Evolutionary conservation across 495 filamentous ascomycete species (phyloP).

Genomic region (Hypoxylon fuscum): DNA sequence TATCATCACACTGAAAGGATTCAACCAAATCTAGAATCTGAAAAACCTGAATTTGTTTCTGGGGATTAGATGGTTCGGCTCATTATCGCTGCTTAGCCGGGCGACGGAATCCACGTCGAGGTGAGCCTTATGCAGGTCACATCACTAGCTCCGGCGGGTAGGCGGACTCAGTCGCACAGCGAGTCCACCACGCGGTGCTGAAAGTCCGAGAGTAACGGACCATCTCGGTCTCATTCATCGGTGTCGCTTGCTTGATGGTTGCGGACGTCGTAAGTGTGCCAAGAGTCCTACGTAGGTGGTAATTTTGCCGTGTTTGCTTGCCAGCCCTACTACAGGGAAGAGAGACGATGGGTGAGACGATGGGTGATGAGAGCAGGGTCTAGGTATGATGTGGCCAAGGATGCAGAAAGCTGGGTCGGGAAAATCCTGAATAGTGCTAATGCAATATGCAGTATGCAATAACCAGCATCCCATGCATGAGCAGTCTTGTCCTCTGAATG

Average conservation of each 20-base stretch:
- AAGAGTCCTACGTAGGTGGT: not conserved
- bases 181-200: constrained; percentile 23
- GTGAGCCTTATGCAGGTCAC: constrained; percentile 46
- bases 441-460: constrained; percentile 30
- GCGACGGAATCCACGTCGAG: constrained; percentile 19
- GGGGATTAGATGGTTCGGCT: constrained; percentile 6
- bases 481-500: constrained; percentile 21
- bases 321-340: constrained; percentile 25
- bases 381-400: not conserved
- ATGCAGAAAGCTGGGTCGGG: constrained; percentile 9
- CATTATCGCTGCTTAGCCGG: constrained; percentile 27
- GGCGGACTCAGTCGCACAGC: constrained; percentile 29
- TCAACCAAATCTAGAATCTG: constrained; percentile 16
- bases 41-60: not conserved
- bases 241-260: not conserved
- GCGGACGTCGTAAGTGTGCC: not conserved
- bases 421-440: constrained; percentile 28
- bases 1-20: not conserved
- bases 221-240: constrained; percentile 25
- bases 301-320: not conserved
- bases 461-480: not conserved
- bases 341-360: constrained; percentile 4
- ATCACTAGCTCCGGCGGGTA: constrained; percentile 54
- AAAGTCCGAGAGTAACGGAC: constrained; percentile 30
- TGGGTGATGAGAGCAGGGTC: not conserved